Evolutionary conservation across 306 rosid genomes (phyloP).

Genomic region (Ammopiptanthus mongolicus): DNA sequence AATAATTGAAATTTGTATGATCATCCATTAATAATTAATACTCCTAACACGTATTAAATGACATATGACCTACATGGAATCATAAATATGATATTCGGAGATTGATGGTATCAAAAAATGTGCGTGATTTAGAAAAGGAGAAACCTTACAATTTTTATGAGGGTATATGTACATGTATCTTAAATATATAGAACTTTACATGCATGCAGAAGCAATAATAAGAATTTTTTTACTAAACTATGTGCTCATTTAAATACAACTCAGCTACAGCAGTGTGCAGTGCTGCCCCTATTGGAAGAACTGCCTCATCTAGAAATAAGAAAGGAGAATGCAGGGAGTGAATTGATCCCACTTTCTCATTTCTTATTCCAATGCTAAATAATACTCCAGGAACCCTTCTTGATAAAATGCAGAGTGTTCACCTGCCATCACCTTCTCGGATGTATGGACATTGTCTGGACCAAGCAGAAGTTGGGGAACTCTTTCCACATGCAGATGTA

Average conservation of each 20-base stretch:
- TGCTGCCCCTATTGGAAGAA: constrained; percentile 65
- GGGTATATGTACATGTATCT: background rate
- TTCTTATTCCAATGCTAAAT: constrained; percentile 54
- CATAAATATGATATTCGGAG: background rate
- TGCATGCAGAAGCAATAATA: background rate
- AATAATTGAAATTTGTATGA: background rate
- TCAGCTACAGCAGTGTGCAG: constrained; percentile 56
- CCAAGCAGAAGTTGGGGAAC: constrained; percentile 58
- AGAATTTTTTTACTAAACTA: background rate
- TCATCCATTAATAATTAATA: background rate
- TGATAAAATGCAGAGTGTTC: constrained; percentile 68
- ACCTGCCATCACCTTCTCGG: constrained; percentile 48
- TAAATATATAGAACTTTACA: background rate
- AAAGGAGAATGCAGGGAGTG: constrained; percentile 66
- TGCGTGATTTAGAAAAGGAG: too few relatives aligned
- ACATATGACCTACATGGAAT: background rate
- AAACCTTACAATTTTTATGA: background rate
- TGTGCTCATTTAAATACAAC: constrained; percentile 37
- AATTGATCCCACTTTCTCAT: constrained; percentile 56
- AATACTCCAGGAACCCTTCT: constrained; percentile 49
- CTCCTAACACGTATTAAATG: background rate
- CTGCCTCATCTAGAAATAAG: constrained; percentile 68
- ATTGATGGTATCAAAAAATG: too few relatives aligned
- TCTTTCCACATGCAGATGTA: constrained; percentile 51
- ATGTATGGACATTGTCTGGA: constrained; percentile 46